Percentiles rank a stretch among this genome's conserved stretches.
Evolutionary conservation across 768 basidiomycete species (phyloP).

Genomic region (Russula sp.): DNA sequence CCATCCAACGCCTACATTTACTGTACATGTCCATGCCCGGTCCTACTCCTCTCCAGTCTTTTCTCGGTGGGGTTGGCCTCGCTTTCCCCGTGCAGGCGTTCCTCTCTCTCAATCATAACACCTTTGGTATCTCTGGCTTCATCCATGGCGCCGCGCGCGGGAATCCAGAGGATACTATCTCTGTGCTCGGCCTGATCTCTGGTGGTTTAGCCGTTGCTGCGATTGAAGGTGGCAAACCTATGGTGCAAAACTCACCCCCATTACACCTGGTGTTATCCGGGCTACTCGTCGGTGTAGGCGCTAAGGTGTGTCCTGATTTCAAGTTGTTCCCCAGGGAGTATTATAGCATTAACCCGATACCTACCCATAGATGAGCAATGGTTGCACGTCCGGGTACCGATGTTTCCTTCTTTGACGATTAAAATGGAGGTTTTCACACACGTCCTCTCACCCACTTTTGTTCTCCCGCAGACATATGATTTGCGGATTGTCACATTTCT

Average conservation of each 20-base stretch:
- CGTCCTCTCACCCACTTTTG: background rate
- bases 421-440: background rate
- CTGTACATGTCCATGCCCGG: constrained; percentile 3
- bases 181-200: constrained; percentile 42
- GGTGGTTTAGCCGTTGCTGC: constrained; percentile 42
- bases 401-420: background rate
- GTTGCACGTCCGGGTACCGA: constrained; percentile 57
- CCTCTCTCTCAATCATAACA: constrained; percentile 47
- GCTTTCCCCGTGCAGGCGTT: constrained; percentile 48
- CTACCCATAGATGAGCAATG: constrained; percentile 43
- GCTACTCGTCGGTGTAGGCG: constrained; percentile 51
- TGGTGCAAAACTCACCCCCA: constrained; percentile 23
- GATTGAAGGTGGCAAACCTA: constrained; percentile 36
- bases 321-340: background rate
- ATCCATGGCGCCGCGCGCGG: constrained; percentile 47
- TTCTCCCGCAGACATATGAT: constrained; percentile 51
- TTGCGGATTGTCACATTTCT: constrained; percentile 51
- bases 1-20: background rate
- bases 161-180: constrained; percentile 37
- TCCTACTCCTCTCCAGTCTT: constrained; percentile 40
- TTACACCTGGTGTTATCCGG: constrained; percentile 41
- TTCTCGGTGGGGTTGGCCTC: constrained; percentile 50
- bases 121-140: constrained; percentile 59
- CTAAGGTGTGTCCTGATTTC: constrained; percentile 29
- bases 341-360: background rate